Evolutionary conservation across 805 yeast genomes (phyloP).

Genomic region (Candida boleticola): DNA sequence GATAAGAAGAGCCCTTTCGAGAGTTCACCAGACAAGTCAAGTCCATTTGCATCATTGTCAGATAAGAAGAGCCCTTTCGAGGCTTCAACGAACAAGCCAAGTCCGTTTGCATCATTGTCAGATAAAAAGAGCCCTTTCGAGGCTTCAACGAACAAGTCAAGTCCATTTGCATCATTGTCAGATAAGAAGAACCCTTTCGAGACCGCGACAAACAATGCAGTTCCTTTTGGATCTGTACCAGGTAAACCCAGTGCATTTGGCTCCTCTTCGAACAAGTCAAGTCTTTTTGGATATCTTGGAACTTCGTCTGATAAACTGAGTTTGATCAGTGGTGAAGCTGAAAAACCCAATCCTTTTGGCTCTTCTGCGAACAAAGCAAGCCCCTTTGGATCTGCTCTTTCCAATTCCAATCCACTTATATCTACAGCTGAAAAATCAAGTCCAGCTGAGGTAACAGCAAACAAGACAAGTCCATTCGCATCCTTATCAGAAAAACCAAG

Average conservation of each 20-base stretch:
- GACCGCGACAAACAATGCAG: not conserved
- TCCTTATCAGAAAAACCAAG: not conserved
- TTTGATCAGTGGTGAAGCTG: not conserved
- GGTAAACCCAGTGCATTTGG: not conserved
- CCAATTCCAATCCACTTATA: not conserved
- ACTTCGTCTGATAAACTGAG: not conserved
- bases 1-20: not conserved
- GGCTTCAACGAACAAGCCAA: not conserved
- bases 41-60: constrained; percentile 8
- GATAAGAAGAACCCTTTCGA: not conserved
- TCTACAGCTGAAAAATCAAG: not conserved
- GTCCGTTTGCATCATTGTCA: constrained; percentile 6
- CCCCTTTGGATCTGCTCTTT: constrained; percentile 4
- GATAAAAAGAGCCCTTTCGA: not conserved
- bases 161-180: constrained; percentile 9
- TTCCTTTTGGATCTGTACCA: constrained; percentile 7
- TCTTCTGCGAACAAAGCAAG: not conserved
- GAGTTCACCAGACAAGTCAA: not conserved
- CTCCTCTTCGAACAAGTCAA: not conserved
- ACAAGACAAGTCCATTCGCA: constrained; percentile 8
- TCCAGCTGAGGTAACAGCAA: not conserved
- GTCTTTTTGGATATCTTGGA: constrained; percentile 4
- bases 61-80: not conserved
- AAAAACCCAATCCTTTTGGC: constrained; percentile 16
- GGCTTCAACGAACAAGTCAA: not conserved